Percentiles rank a stretch among this genome's conserved stretches.
Conservation (phyloP, 306 rosid species). For the Delonix regia region DNA sequence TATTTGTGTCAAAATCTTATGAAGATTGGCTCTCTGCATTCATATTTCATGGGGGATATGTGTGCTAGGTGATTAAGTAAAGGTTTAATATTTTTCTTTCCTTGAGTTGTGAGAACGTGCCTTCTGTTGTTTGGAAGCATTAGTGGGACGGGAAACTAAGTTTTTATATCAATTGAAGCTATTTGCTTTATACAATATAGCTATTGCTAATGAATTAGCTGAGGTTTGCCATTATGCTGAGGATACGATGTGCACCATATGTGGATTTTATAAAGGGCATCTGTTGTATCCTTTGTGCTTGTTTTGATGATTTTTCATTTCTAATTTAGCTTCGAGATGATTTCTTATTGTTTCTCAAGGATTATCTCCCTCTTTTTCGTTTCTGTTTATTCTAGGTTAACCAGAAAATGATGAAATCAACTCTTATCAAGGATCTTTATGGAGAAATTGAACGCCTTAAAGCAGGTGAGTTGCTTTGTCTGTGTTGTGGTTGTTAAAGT, state of each 20-base stretch:
- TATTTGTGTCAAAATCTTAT: background rate
- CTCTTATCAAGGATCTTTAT: constrained; percentile 94
- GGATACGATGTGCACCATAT: background rate
- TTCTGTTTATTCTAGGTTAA: constrained; percentile 58
- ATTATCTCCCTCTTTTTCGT: background rate
- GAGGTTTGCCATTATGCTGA: background rate
- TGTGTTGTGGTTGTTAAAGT: background rate
- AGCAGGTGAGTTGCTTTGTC: constrained; percentile 58
- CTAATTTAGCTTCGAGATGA: background rate
- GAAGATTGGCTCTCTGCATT: background rate
- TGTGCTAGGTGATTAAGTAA: background rate
- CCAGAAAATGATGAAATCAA: constrained; percentile 98
- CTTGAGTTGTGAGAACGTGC: background rate
- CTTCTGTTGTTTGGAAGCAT: background rate
- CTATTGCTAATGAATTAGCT: background rate
- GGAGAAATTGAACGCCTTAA: constrained; percentile 98
- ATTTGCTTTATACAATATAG: background rate
- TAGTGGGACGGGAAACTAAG: background rate
- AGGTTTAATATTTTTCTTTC: background rate
- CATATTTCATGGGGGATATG: background rate
- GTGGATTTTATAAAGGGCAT: background rate
- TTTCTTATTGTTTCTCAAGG: background rate
- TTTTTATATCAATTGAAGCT: background rate
- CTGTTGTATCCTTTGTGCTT: background rate
- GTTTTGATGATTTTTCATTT: background rate